Percentiles rank a stretch among this genome's conserved stretches.
Evolutionary conservation across 805 yeast species (phyloP).

Genomic region (Yarrowia osloensis): DNA sequence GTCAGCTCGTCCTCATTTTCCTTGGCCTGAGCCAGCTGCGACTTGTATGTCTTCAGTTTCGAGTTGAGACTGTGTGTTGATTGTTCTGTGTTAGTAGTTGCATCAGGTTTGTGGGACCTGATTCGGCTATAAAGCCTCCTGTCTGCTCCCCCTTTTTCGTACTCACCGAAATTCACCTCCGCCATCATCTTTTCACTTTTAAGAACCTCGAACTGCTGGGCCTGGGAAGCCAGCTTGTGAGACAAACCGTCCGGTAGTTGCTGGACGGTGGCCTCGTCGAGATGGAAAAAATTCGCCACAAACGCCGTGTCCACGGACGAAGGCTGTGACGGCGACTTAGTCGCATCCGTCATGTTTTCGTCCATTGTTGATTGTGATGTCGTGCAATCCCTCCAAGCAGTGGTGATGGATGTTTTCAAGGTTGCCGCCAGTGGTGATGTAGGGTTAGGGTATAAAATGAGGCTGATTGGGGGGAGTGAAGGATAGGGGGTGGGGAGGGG

Average conservation of each 20-base stretch:
- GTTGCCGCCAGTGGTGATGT: conserved; percentile 8
- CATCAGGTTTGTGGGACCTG: no score
- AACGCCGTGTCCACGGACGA: background rate
- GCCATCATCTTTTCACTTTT: conserved; percentile 37
- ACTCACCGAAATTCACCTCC: conserved; percentile 37
- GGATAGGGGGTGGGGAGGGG: background rate
- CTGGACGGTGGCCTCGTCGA: background rate
- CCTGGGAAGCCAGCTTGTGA: conserved; percentile 30
- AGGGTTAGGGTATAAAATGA: conserved; percentile 8
- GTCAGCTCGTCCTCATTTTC: background rate
- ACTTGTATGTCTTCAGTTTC: conserved; percentile 28
- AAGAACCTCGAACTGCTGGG: conserved; percentile 37
- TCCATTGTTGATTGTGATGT: conserved; percentile 1
- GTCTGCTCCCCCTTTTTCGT: no score
- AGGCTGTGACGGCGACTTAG: background rate
- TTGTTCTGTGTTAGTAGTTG: conserved; percentile 32
- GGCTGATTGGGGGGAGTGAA: background rate
- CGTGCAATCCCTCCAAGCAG: background rate
- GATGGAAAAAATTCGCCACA: conserved; percentile 19
- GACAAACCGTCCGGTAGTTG: background rate
- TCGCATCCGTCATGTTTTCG: conserved; percentile 6
- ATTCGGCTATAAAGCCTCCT: no score
- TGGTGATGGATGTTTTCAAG: conserved; percentile 8
- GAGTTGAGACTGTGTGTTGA: conserved; percentile 30
- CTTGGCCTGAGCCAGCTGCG: conserved; percentile 23